These are phyloP conservation scores for Metarhizium robertsii DNA, from an alignment of 2,329 filamentous ascomycete species.

Conservation along the genomic window DNA sequence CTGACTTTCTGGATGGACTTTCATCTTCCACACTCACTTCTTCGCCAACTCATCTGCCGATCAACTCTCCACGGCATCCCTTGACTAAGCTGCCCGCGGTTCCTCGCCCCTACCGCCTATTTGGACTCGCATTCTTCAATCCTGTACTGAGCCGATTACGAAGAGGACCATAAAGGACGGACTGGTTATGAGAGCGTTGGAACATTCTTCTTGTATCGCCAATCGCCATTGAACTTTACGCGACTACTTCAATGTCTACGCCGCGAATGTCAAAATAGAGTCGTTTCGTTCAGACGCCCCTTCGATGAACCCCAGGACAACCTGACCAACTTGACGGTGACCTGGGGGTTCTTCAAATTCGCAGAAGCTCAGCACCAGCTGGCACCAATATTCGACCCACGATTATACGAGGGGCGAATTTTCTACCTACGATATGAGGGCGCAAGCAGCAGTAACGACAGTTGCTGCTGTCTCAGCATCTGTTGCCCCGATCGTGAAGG, in stretches of 20 bases:
- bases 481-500: background rate
- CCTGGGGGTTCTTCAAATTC: background rate
- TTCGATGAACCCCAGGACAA: slow-evolving; percentile 3
- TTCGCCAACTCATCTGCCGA: background rate
- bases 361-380: background rate
- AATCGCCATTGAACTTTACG: background rate
- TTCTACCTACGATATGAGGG: slow-evolving; percentile 3
- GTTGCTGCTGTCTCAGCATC: slow-evolving; percentile 1
- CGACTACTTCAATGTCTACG: background rate
- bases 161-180: background rate
- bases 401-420: background rate
- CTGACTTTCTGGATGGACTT: background rate
- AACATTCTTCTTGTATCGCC: background rate
- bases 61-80: background rate
- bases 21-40: background rate
- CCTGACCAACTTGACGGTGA: background rate
- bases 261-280: slow-evolving; percentile 1
- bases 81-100: too few relatives aligned
- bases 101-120: background rate
- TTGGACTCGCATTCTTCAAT: background rate
- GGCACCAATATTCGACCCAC: background rate
- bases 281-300: background rate
- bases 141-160: background rate
- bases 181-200: background rate
- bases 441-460: slow-evolving; percentile 5